A percentile compares a stretch with the other conserved stretches of the same genome.
These are phyloP conservation scores for Nemania abortiva DNA, from an alignment of 2,329 filamentous ascomycete species.

Conservation along the genomic window DNA sequence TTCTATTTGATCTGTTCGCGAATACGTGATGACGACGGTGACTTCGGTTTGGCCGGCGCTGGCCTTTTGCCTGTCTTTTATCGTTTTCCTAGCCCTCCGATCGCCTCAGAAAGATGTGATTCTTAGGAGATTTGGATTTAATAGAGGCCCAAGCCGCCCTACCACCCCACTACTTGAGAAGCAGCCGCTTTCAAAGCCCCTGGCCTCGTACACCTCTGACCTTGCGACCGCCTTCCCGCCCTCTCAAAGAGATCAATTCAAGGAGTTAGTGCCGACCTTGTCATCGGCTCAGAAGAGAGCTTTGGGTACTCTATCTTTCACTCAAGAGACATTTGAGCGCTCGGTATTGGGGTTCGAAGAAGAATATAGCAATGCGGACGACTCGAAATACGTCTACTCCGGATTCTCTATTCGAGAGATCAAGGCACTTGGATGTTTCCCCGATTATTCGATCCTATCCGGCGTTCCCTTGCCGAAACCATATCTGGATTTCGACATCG, in stretches of 20 bases:
- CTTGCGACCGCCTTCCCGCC: conserved; percentile 44
- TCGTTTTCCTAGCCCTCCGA: conserved; percentile 41
- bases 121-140: conserved; percentile 40
- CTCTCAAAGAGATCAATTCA: conserved; percentile 42
- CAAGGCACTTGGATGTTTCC: conserved; percentile 78
- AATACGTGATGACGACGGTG: conserved; percentile 35
- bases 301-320: conserved; percentile 42
- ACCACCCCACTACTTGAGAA: conserved; percentile 46
- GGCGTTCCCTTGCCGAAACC: conserved; percentile 78
- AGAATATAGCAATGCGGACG: conserved; percentile 52
- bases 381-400: conserved; percentile 68
- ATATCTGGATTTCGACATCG: conserved; percentile 74
- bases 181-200: conserved; percentile 42
- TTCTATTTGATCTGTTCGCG: neutral
- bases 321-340: conserved; percentile 37
- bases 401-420: conserved; percentile 79
- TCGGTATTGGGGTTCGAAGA: conserved; percentile 52
- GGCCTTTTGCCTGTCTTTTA: conserved; percentile 41
- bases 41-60: conserved; percentile 40
- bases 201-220: conserved; percentile 40
- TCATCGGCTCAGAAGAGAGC: conserved; percentile 36
- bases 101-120: conserved; percentile 39
- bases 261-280: conserved; percentile 36
- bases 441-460: conserved; percentile 80
- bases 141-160: conserved; percentile 32